Evolutionary conservation across 1,284 basidiomycete species (phyloP), one percentile per base, ranked within the genome.

Genomic region (Ustilago crameri): DNA sequence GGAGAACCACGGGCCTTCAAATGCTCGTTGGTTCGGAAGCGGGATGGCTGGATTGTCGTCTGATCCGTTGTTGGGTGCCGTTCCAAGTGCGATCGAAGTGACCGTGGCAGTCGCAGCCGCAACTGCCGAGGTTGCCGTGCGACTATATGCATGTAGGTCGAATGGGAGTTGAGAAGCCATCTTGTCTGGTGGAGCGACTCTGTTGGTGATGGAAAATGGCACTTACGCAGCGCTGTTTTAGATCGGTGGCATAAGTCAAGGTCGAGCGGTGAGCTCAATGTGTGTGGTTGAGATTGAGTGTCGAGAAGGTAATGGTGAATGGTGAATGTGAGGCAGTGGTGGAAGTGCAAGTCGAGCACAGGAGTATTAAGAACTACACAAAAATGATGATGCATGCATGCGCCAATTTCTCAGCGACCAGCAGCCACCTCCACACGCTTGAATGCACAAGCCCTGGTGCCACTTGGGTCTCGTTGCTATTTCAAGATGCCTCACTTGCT

Each of bases 1-100:
- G 12, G 89, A 90, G 84, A 98, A 91, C 93, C 93, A 95, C 18
- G 92, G 92, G 0, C 93, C 93, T 44, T 67, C 52, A 46, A 74
- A 81, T 1, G 65, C 62, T 1, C 66, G 66, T 23, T 65, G 54
- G 43, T 73, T 68, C 51, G 70, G 70, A 17, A 73, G 57, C 5
- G 60, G 55, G 35, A 70, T 65, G 43, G 57, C 42, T 9, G 61
- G 61, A 27, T 63, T 52, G 46, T 60, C 61, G 46, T 55, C 57
- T 9, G 47, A 54, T 5, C 54, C 54, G 20, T 62, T 62, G 58
- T 53, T 56, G 45, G 30, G 44, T 45, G 40, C 45, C 24, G 43
- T 42, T 38, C 30, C 27, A 30, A 40, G 32, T 26, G 41, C 32
- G 32, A 14, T 32, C 5, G 17, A 32, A 24, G 27, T 20, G 32